Conservation (phyloP, 306 rosid genomes). For the Pachyrhizus erosus region DNA sequence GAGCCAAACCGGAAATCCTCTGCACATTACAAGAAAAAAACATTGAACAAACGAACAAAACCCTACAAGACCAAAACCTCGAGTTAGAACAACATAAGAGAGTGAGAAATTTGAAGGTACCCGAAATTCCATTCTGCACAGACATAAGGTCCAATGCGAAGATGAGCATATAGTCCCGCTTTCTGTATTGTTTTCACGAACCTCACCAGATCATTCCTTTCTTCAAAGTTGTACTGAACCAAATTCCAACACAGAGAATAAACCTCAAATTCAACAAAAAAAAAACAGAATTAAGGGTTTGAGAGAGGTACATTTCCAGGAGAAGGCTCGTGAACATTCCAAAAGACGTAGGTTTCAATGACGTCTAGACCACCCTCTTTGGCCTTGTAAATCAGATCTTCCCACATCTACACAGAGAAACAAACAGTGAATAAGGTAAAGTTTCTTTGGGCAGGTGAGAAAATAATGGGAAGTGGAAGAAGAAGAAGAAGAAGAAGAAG, state of each 20-base stretch:
- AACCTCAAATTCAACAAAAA: conserved; percentile 14
- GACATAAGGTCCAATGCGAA: conserved; percentile 98
- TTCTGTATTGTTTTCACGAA: conserved; percentile 85
- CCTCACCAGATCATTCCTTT: conserved; percentile 88
- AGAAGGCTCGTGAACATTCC: conserved; percentile 98
- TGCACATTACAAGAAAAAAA: conserved; percentile 44
- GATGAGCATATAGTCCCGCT: conserved; percentile 92
- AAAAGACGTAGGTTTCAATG: conserved; percentile 91
- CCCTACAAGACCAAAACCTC: conserved; percentile 8
- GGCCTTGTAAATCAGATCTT: conserved; percentile 93
- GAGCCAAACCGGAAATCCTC: conserved; percentile 99
- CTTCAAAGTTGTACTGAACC: conserved; percentile 92
- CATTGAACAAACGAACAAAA: not conserved
- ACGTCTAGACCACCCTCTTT: conserved; percentile 96
- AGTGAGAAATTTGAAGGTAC: conserved; percentile 50
- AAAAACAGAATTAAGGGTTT: not conserved
- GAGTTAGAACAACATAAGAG: conserved; percentile 12
- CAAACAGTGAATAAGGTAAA: not conserved
- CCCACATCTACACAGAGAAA: conserved; percentile 84
- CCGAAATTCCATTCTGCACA: conserved; percentile 99
- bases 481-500: conserved; percentile 1
- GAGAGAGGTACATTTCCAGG: conserved; percentile 76
- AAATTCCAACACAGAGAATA: conserved; percentile 32
- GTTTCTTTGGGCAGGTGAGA: not conserved
- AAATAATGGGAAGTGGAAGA: not conserved